phyloP scores from a whole-genome alignment of 2,329 filamentous ascomycete genomes.

The Phaeoacremonium minimum region DNA sequence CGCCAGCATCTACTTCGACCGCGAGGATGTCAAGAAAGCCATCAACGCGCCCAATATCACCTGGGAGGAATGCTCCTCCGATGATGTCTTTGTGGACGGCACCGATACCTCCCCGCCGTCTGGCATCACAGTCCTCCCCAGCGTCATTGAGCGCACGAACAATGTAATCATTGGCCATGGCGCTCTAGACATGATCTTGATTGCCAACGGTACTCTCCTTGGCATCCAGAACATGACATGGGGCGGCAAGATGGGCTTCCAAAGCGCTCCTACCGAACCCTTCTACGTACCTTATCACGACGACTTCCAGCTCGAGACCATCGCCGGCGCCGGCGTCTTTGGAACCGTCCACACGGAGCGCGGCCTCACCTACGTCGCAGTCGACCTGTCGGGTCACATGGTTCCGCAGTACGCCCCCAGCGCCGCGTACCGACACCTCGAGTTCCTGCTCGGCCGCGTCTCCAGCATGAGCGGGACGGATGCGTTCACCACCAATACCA shows the following conservation, averaged over 20 bases:
- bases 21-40: slow-evolving; percentile 58
- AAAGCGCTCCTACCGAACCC: slow-evolving; percentile 47
- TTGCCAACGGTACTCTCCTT: slow-evolving; percentile 62
- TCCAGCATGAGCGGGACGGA: slow-evolving; percentile 41
- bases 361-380: slow-evolving; percentile 66
- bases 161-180: slow-evolving; percentile 70
- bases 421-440: slow-evolving; percentile 66
- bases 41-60: slow-evolving; percentile 24
- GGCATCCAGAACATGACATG: slow-evolving; percentile 76
- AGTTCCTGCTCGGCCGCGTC: slow-evolving; percentile 71
- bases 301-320: slow-evolving; percentile 27
- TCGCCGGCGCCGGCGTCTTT: slow-evolving; percentile 61
- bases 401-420: slow-evolving; percentile 64
- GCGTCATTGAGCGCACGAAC: slow-evolving; percentile 66
- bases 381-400: slow-evolving; percentile 65
- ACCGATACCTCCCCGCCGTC: slow-evolving; percentile 13
- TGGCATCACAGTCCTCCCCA: slow-evolving; percentile 39
- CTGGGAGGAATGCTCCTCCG: slow-evolving; percentile 53
- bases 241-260: slow-evolving; percentile 66
- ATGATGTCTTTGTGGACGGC: slow-evolving; percentile 30
- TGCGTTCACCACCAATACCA: slow-evolving; percentile 28
- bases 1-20: slow-evolving; percentile 64
- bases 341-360: slow-evolving; percentile 71
- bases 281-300: slow-evolving; percentile 65
- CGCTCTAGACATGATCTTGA: slow-evolving; percentile 59